Evolutionary conservation across 2,329 filamentous ascomycete genomes (phyloP).

Genomic region (Paracamarosporium sp.): DNA sequence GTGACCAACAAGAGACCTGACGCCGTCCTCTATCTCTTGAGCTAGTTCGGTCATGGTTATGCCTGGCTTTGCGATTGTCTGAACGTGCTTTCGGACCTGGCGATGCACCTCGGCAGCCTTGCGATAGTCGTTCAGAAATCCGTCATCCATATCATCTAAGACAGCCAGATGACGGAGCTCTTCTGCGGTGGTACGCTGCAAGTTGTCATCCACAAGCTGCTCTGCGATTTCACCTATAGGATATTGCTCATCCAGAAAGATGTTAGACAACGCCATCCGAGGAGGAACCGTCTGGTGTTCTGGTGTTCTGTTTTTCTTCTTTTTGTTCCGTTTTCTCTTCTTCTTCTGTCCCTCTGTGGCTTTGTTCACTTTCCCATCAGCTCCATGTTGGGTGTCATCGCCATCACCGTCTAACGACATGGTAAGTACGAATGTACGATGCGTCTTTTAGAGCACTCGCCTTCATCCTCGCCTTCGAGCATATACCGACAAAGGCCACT

Average conservation of each 20-base stretch:
- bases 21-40: conserved; percentile 80
- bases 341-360: conserved; percentile 67
- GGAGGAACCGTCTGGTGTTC: conserved; percentile 75
- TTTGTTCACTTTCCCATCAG: conserved; percentile 31
- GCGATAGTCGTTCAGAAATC: conserved; percentile 80
- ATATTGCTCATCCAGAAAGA: conserved; percentile 74
- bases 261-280: conserved; percentile 70
- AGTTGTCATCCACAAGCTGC: conserved; percentile 73
- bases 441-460: neutral
- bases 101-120: conserved; percentile 86
- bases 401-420: conserved; percentile 47
- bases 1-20: conserved; percentile 77
- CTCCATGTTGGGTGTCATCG: conserved; percentile 51
- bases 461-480: conserved; percentile 54
- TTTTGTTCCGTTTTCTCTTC: conserved; percentile 73
- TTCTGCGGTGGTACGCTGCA: conserved; percentile 77
- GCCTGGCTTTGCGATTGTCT: conserved; percentile 79
- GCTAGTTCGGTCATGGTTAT: conserved; percentile 79
- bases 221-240: conserved; percentile 78
- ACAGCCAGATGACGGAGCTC: conserved; percentile 74
- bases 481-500: conserved; percentile 42
- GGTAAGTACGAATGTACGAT: neutral
- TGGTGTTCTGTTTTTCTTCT: conserved; percentile 70
- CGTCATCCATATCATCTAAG: conserved; percentile 73
- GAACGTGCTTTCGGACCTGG: conserved; percentile 81